Evolutionary conservation across 257 asterid species (phyloP).

Genomic region (Petunia axillaris): DNA sequence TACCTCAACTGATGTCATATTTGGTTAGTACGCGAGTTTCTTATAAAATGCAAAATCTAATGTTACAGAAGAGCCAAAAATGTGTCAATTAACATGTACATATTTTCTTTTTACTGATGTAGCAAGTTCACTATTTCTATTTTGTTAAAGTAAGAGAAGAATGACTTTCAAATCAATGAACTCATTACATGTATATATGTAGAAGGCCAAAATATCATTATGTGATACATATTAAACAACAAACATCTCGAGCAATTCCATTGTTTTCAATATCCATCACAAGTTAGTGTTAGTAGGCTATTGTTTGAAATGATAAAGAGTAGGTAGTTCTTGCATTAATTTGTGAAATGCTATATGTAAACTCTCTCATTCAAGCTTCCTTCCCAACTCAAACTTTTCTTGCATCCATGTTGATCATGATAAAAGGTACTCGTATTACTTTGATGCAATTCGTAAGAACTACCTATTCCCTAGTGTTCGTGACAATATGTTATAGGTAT

Average conservation of each 20-base stretch:
- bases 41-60: not conserved
- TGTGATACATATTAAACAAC: not conserved
- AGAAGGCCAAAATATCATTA: not conserved
- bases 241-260: not conserved
- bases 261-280: not conserved
- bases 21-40: not conserved
- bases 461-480: too few species aligned
- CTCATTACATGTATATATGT: not conserved
- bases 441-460: too few species aligned
- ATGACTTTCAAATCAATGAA: not conserved
- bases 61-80: too few species aligned
- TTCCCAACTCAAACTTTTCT: not conserved
- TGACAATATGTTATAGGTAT: too few species aligned
- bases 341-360: not conserved
- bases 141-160: not conserved
- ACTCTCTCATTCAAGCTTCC: not conserved
- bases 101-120: not conserved
- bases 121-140: not conserved
- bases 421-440: too few species aligned
- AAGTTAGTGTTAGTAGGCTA: not conserved
- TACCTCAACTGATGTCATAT: not conserved
- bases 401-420: not conserved
- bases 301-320: not conserved
- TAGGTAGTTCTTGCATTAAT: not conserved
- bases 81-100: not conserved